These are phyloP conservation scores for Neurospora terricola DNA, from an alignment of 495 filamentous ascomycete genomes.

Conservation along the genomic window DNA sequence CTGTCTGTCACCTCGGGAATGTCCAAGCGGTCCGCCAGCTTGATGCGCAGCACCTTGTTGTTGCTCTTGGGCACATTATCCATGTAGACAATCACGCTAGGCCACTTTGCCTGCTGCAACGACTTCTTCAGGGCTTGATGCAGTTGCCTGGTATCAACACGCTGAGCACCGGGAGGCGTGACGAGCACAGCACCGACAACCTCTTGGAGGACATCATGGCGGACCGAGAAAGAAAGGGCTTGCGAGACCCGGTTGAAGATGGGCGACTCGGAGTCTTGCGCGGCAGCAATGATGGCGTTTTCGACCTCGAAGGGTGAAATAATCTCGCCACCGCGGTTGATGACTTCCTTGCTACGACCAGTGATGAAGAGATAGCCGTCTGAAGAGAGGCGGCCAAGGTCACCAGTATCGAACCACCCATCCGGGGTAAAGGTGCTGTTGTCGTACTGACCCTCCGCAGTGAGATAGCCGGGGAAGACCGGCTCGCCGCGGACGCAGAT, in stretches of 20 bases:
- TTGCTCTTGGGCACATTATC: slow-evolving; percentile 32
- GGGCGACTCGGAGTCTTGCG: slow-evolving; percentile 19
- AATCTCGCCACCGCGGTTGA: slow-evolving; percentile 49
- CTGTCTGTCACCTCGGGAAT: slow-evolving; percentile 16
- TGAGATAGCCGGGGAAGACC: slow-evolving; percentile 35
- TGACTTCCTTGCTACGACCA: slow-evolving; percentile 49
- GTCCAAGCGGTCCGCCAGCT: slow-evolving; percentile 25
- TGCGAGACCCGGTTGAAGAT: slow-evolving; percentile 26
- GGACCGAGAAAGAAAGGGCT: slow-evolving; percentile 33
- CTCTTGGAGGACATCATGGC: slow-evolving; percentile 35
- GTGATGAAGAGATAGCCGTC: slow-evolving; percentile 49
- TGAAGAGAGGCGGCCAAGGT: slow-evolving; percentile 36
- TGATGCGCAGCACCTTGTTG: slow-evolving; percentile 37
- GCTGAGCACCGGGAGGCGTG: slow-evolving; percentile 16
- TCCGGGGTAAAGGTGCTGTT: slow-evolving; percentile 26
- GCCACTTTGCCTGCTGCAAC: slow-evolving; percentile 33
- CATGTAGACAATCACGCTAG: slow-evolving; percentile 33
- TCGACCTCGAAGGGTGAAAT: slow-evolving; percentile 42
- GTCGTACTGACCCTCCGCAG: slow-evolving; percentile 21
- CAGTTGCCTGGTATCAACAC: slow-evolving; percentile 26
- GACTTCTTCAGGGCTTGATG: slow-evolving; percentile 17
- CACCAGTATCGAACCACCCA: slow-evolving; percentile 42
- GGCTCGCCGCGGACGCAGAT: slow-evolving; percentile 36
- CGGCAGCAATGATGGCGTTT: slow-evolving; percentile 19
- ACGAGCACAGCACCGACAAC: slow-evolving; percentile 34